Base-by-base conservation (phyloP, 1,284 basidiomycete genomes). In the Irpex sp. region DNA sequence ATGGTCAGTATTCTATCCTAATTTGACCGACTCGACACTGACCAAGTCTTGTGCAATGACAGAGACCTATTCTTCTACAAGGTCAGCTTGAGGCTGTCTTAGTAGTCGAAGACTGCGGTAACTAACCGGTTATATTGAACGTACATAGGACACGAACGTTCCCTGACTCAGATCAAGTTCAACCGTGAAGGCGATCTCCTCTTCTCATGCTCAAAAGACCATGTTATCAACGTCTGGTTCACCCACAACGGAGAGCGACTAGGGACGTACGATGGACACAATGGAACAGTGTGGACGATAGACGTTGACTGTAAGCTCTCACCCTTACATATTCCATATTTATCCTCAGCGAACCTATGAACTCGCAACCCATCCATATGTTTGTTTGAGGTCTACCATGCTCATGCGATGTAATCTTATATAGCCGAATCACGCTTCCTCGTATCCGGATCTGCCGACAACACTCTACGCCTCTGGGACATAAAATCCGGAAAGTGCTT, bases 221-320 rank as follows among this genome's bases (percentile, higher is more conserved):
- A 91, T 70, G 76, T 93, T 69, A 93, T 98, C 76, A 98, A 98
- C 72, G 94, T 93, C 57, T 98, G 96, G 95, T 98, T 88, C 78
- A 91, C 96, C n/a, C 94, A 97, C 72, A 99, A 99, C 72, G 97
- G 97, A 66, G 96, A 99, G 80, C 83, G 97, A 63, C 78, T 99
- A 69, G 97, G 96, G 56, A 99, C 97, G 61, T 98, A 98, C 74
- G 88, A 94, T 60, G 97, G 95, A 52, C 90, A 98, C 77, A 98
- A 98, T 72, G 96, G 96, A 67, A 85, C 93, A 2, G 93, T 99
- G 39, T 98, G 97, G 96, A 95, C 93, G 62, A 86, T 97, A 67
- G 96, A 97, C 74, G 87, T 94, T 62, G 96, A 99, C 80, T 87
- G 94, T 97, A 75, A 78, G 93, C 84, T 60, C 37, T 53, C 37